Evolutionary conservation across 768 basidiomycete species (phyloP).

Genomic region (Hypholoma sublateritium): DNA sequence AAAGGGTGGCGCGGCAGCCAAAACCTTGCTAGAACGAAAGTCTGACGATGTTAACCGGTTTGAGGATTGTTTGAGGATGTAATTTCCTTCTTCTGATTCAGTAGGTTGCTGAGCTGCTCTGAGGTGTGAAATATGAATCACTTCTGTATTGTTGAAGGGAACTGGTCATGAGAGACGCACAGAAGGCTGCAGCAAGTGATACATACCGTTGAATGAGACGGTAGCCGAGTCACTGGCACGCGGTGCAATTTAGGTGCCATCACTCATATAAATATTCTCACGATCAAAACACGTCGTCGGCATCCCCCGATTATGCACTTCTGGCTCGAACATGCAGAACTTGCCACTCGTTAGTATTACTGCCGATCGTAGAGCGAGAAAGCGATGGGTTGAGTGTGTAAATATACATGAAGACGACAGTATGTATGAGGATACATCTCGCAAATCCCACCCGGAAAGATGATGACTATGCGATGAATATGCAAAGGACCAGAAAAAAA

Average conservation of each 20-base stretch:
- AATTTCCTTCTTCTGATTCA: too few species aligned
- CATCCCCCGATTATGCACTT: too few species aligned
- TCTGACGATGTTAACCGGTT: too few species aligned
- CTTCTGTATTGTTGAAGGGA: neutral
- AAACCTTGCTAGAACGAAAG: too few species aligned
- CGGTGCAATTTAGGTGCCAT: neutral
- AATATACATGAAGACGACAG: constrained; percentile 4
- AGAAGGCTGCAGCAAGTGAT: too few species aligned
- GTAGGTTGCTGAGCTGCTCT: too few species aligned
- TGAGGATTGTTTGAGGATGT: too few species aligned
- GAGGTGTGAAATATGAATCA: neutral
- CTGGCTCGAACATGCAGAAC: neutral
- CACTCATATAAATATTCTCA: constrained; percentile 4
- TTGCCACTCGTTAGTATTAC: neutral
- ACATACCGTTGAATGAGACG: neutral
- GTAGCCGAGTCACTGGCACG: neutral
- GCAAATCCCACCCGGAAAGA: neutral
- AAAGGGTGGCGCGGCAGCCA: neutral
- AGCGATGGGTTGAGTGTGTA: constrained; percentile 2
- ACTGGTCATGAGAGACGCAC: too few species aligned
- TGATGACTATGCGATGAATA: constrained; percentile 7
- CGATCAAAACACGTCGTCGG: neutral
- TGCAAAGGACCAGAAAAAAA: neutral
- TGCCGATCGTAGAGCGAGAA: neutral
- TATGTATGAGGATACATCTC: constrained; percentile 3